Percentiles rank a stretch among this genome's conserved stretches.
These are phyloP conservation scores for Ceratocystis diversiconidia DNA, from an alignment of 2,329 filamentous ascomycete species.

Conservation along the genomic window DNA sequence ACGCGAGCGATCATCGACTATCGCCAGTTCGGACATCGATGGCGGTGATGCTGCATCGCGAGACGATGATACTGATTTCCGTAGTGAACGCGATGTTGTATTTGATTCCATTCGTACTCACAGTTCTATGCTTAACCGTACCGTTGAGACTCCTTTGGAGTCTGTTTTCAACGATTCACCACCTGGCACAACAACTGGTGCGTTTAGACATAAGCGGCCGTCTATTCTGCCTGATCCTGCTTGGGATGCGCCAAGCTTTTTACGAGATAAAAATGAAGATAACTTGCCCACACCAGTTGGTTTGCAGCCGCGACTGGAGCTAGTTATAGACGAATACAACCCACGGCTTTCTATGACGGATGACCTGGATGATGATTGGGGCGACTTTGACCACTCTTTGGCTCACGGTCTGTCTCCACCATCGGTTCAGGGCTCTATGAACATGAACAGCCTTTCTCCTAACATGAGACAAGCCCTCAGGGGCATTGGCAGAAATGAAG, in stretches of 20 bases:
- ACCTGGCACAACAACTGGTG: conserved; percentile 38
- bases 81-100: conserved; percentile 50
- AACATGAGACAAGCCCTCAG: conserved; percentile 41
- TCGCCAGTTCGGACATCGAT: conserved; percentile 57
- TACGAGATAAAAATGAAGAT: conserved; percentile 47
- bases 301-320: conserved; percentile 10
- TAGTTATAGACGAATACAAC: conserved; percentile 12
- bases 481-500: conserved; percentile 36
- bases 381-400: conserved; percentile 38
- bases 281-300: conserved; percentile 30
- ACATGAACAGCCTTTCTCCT: conserved; percentile 38
- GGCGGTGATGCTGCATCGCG: conserved; percentile 48
- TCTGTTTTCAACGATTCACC: conserved; percentile 73
- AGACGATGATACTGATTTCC: conserved; percentile 65
- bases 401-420: conserved; percentile 46
- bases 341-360: conserved; percentile 42
- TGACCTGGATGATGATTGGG: conserved; percentile 51
- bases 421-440: conserved; percentile 35
- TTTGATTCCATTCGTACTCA: conserved; percentile 64
- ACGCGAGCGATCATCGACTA: conserved; percentile 37
- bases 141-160: conserved; percentile 57
- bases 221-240: conserved; percentile 17
- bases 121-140: conserved; percentile 50
- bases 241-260: conserved; percentile 18
- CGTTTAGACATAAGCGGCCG: conserved; percentile 13